Conservation (phyloP, 208 protist species). For the Trypanosoma scelopori region DNA sequence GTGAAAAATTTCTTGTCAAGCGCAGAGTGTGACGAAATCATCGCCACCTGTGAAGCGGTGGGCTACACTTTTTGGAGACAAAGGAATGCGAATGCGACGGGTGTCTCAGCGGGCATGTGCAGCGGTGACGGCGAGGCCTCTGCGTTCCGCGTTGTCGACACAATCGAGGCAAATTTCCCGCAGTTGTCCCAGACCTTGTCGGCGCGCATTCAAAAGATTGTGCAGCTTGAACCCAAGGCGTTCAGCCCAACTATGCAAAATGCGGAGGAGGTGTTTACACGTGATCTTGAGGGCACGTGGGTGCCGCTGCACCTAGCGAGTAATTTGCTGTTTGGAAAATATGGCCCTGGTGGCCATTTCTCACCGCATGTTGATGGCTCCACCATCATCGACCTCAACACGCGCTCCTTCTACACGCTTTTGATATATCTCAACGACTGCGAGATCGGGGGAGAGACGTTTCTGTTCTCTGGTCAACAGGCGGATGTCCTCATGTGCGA, state of each 20-base stretch:
- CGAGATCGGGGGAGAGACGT: conserved; percentile 73
- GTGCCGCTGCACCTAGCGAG: conserved; percentile 58
- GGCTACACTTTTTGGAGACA: conserved; percentile 85
- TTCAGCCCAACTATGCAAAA: conserved; percentile 58
- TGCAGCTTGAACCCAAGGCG: conserved; percentile 53
- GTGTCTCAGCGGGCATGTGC: not conserved
- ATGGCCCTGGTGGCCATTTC: conserved; percentile 87
- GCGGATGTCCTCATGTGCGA: conserved; percentile 61
- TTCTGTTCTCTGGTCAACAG: conserved; percentile 78
- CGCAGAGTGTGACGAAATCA: conserved; percentile 70
- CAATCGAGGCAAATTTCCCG: conserved; percentile 80
- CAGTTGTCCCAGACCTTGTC: conserved; percentile 62
- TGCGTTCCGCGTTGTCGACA: conserved; percentile 82
- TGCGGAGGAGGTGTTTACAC: conserved; percentile 65
- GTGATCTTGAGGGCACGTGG: conserved; percentile 84
- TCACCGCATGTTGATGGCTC: conserved; percentile 90
- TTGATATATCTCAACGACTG: conserved; percentile 91
- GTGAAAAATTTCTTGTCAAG: conserved; percentile 73
- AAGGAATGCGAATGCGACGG: conserved; percentile 29
- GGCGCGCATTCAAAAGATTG: conserved; percentile 55
- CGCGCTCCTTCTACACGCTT: conserved; percentile 86
- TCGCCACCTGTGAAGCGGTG: conserved; percentile 68
- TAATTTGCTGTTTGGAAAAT: conserved; percentile 83
- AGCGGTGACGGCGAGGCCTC: conserved; percentile 36
- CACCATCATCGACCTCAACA: conserved; percentile 86